Conservation (phyloP, 2,329 filamentous ascomycete species). For the Aureobasidium lini region DNA sequence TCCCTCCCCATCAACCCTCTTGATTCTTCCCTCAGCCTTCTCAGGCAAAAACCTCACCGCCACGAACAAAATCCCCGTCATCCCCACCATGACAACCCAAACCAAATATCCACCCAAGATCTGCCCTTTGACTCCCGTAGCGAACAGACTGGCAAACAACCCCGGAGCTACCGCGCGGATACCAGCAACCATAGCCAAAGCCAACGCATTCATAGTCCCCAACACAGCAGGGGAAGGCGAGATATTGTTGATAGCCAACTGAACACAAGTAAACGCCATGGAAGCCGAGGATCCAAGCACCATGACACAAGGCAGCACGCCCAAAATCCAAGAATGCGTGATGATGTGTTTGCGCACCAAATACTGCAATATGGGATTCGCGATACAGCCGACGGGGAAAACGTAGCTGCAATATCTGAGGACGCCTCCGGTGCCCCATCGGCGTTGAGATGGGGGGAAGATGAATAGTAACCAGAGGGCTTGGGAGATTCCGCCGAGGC, state of each 20-base stretch:
- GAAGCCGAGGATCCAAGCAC: slow-evolving; percentile 55
- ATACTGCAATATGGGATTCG: slow-evolving; percentile 48
- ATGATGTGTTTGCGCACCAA: slow-evolving; percentile 44
- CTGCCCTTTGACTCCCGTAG: slow-evolving; percentile 55
- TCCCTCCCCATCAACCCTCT: slow-evolving; percentile 11
- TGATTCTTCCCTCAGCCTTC: slow-evolving; percentile 26
- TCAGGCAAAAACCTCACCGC: slow-evolving; percentile 29
- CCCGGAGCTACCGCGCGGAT: slow-evolving; percentile 61
- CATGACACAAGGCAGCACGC: slow-evolving; percentile 35
- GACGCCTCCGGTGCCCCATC: slow-evolving; percentile 59
- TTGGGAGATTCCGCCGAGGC: slow-evolving; percentile 57
- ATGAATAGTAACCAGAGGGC: slow-evolving; percentile 62
- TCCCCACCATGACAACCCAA: slow-evolving; percentile 49
- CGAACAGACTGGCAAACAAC: slow-evolving; percentile 59
- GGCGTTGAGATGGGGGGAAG: slow-evolving; percentile 61
- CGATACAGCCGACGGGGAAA: slow-evolving; percentile 59
- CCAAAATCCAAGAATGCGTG: slow-evolving; percentile 49
- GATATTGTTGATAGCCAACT: slow-evolving; percentile 69
- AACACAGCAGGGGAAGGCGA: slow-evolving; percentile 57
- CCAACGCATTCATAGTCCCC: slow-evolving; percentile 64
- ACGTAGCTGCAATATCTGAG: slow-evolving; percentile 49
- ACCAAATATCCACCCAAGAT: slow-evolving; percentile 58
- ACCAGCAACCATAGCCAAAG: slow-evolving; percentile 53
- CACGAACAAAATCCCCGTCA: slow-evolving; percentile 31
- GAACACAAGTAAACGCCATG: slow-evolving; percentile 64